Percentiles rank a stretch among this genome's conserved stretches.
Evolutionary conservation across 805 yeast genomes (phyloP).

Genomic region (Lachancea lanzarotensis): DNA sequence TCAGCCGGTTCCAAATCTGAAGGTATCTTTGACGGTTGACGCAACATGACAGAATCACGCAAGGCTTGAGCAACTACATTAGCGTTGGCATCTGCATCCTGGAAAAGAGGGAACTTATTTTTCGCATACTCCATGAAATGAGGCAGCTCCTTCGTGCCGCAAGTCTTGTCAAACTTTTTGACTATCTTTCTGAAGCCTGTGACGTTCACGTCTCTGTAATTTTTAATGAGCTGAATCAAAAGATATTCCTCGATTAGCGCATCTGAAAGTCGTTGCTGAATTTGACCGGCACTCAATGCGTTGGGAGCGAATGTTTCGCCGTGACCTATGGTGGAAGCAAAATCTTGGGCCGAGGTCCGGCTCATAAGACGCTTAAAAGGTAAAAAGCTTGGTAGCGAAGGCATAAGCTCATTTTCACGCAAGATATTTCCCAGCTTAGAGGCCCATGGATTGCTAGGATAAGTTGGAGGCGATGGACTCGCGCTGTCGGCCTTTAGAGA

Average conservation of each 20-base stretch:
- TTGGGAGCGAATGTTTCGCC: slow-evolving; percentile 12
- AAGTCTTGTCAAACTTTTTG: slow-evolving; percentile 78
- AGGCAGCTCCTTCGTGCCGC: slow-evolving; percentile 23
- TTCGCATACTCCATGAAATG: slow-evolving; percentile 25
- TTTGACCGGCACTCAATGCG: slow-evolving; percentile 13
- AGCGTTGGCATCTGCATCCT: slow-evolving; percentile 23
- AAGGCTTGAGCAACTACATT: slow-evolving; percentile 23
- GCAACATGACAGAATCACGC: slow-evolving; percentile 15
- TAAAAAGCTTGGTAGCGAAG: slow-evolving; percentile 25
- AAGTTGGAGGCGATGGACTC: not conserved
- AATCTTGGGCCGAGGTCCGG: not conserved
- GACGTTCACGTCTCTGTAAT: slow-evolving; percentile 65
- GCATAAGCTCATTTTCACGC: slow-evolving; percentile 19
- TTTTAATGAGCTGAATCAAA: slow-evolving; percentile 28
- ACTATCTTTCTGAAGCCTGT: slow-evolving; percentile 86
- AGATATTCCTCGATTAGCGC: slow-evolving; percentile 30
- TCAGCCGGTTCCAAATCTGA: slow-evolving; percentile 20
- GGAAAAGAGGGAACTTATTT: slow-evolving; percentile 22
- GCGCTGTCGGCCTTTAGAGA: not conserved
- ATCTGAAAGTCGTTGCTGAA: slow-evolving; percentile 19
- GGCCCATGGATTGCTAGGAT: not conserved
- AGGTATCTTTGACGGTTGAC: slow-evolving; percentile 12
- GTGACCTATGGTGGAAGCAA: slow-evolving; percentile 1
- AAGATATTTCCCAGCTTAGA: not conserved
- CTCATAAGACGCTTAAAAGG: slow-evolving; percentile 3